Conservation (phyloP, 1,284 basidiomycete species). For the Stereum hirsutum region DNA sequence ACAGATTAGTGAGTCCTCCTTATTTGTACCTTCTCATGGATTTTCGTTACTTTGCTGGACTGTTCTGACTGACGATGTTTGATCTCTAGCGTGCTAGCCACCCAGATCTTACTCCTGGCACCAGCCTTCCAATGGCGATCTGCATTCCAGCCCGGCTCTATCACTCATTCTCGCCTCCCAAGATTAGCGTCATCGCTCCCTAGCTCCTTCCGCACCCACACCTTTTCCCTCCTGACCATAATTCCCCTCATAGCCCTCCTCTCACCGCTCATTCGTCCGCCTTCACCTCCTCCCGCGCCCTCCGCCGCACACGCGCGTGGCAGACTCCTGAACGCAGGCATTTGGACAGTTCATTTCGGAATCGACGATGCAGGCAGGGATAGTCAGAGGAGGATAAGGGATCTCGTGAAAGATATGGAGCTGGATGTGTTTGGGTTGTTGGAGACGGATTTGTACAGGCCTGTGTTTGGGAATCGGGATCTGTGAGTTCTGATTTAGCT, state of each 20-base stretch:
- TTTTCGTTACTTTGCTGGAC: not conserved
- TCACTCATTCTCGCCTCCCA: not conserved
- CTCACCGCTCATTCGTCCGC: conserved; percentile 5
- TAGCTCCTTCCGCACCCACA: conserved; percentile 1
- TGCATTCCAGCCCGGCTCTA: not conserved
- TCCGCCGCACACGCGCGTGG: conserved; percentile 25
- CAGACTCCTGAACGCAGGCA: conserved; percentile 76
- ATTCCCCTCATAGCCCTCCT: conserved; percentile 6
- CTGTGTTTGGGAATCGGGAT: conserved; percentile 87
- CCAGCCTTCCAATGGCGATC: conserved; percentile 10
- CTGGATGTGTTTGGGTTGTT: conserved; percentile 78
- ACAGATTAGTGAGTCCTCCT: conserved; percentile 52
- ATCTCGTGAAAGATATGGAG: conserved; percentile 75
- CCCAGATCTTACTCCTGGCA: conserved; percentile 9
- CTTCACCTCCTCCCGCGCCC: conserved; percentile 34
- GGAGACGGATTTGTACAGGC: conserved; percentile 84
- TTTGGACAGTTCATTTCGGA: conserved; percentile 92
- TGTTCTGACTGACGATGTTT: not conserved
- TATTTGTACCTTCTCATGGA: not conserved
- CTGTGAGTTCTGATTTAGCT: conserved; percentile 53
- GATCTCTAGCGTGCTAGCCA: conserved; percentile 7
- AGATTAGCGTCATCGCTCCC: not conserved
- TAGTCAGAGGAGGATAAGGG: conserved; percentile 72
- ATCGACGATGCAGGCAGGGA: conserved; percentile 79
- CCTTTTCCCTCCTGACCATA: conserved; percentile 3